These are phyloP conservation scores for Wallacemonas collosoma DNA, from an alignment of 208 protist species.

Conservation along the genomic window DNA sequence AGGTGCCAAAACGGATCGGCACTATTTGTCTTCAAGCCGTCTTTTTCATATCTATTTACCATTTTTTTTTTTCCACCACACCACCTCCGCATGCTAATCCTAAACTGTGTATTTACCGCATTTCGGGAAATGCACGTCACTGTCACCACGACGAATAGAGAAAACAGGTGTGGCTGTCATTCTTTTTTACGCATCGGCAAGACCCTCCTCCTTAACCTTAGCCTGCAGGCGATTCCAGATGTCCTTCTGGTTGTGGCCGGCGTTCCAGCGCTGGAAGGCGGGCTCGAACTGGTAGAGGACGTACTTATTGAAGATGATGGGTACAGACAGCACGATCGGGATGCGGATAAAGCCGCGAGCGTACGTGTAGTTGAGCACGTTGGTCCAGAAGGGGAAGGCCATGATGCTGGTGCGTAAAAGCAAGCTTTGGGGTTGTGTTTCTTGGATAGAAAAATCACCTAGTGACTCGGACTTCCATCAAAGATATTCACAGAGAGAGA, in stretches of 20 bases:
- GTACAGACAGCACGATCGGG: conserved; percentile 71
- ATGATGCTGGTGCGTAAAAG: conserved; percentile 17
- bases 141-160: no score
- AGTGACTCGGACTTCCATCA: conserved; percentile 2
- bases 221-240: conserved; percentile 87
- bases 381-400: conserved; percentile 76
- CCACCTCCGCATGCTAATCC: no score
- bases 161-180: neutral
- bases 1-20: no score
- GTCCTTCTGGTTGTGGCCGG: conserved; percentile 81
- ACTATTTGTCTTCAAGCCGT: no score
- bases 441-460: neutral
- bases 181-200: conserved; percentile 10
- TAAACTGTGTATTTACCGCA: no score
- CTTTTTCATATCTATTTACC: no score
- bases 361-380: conserved; percentile 83
- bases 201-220: conserved; percentile 60
- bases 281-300: conserved; percentile 67
- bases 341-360: conserved; percentile 85
- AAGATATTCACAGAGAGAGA: neutral
- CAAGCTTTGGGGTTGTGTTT: neutral
- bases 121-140: no score
- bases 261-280: conserved; percentile 76
- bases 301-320: conserved; percentile 89
- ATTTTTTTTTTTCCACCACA: no score